Base-by-base conservation (phyloP, 2,329 filamentous ascomycete species). In the Pyricularia sp. region DNA sequence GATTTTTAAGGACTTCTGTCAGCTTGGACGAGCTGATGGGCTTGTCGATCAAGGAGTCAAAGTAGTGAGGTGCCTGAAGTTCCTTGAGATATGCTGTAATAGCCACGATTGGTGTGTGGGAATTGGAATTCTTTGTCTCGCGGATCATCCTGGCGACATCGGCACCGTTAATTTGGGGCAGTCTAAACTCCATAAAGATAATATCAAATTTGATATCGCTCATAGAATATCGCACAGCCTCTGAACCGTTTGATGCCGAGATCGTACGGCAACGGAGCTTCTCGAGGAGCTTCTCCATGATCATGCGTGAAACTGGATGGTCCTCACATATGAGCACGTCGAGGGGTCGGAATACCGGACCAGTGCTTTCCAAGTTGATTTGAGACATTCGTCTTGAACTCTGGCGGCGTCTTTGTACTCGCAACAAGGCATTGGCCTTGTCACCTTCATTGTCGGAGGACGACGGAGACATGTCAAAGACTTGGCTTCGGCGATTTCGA, bases 71-170 rank as follows among this genome's bases (percentile, higher is more conserved):
- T 66, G 93, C 92, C 70, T 94, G 93, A 2, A 99, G 81, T 72
- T 99, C 94, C 74, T 97, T 97, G n/a, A 99, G 80, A 74, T 99
- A 99, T 7, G 94, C 93, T 3, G 94, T 99, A 40, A 99, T 93
- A 62, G 92, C 93, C 65, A 99, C 91, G 67, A 99, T 96, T 0
- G 94, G 94, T 0, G 94, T 99, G 70, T 94, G 88, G 0, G 90
- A 89, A 73, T 99, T 99, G 66, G 91, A 86, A 74, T 97, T 97
- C 78, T 93, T 94, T 0, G 93, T 97, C 73, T 97, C 93, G 62
- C 94, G 88, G 69, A 99, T 92, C 94, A 99, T 99, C 40, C 94
- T 89, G 63, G 94, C 93, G 65, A 99, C 91, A 73, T 99, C 94
- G 13, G 91, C 90, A 28, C 94, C 94, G 70, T 92, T 97, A 72